Evolutionary conservation across 2,329 filamentous ascomycete genomes (phyloP), one percentile per base, ranked within the genome.

Genomic region (Elsinoe fawcettii): DNA sequence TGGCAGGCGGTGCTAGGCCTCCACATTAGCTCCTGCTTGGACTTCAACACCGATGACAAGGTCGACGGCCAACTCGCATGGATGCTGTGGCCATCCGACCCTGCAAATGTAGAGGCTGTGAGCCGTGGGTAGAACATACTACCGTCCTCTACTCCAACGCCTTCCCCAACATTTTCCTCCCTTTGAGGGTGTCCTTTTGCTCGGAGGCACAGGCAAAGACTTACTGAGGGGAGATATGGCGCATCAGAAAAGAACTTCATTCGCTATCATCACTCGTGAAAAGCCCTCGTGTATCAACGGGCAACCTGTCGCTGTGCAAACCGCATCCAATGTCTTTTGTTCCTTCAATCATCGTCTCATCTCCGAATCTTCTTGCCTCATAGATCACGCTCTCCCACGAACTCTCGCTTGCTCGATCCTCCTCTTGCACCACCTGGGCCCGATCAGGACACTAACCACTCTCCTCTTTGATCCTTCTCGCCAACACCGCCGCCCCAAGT

Each of bases 401-500:
- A 2, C 41, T 20, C 22, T 46, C 4, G 11, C 18, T 25, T 22
- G 4, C 12, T 2, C 23, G 5, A 18, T 49, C 44, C 3, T 32
- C 25, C 23, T 25, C 23, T 25, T 32, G 8, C 8, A 5, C 16
- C 14, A 4, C 7, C 34, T 25, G 14, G 14, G 1, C 32, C 32
- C 23, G 14, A 8, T 3, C 16, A 23, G 14, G 41, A 32, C 14
- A 18, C 54, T 56, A 56, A 1, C 41, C 43, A n/a, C 54, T 46
- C 39, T 85, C 82, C 65, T 91, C 87, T 37, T 79, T 76, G 34
- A 93, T 83, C 58, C 79, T 77, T 53, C 79, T 75, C 9, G 89
- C 85, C 67, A 92, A 80, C 63, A 80, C 88, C 4, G 87, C 89
- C 5, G 92, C 88, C 2, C 86, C 74, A 49, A 96, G 70, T 1